These are phyloP conservation scores for Albifimbria verrucaria DNA, from an alignment of 2,329 filamentous ascomycete genomes.

Conservation along the genomic window DNA sequence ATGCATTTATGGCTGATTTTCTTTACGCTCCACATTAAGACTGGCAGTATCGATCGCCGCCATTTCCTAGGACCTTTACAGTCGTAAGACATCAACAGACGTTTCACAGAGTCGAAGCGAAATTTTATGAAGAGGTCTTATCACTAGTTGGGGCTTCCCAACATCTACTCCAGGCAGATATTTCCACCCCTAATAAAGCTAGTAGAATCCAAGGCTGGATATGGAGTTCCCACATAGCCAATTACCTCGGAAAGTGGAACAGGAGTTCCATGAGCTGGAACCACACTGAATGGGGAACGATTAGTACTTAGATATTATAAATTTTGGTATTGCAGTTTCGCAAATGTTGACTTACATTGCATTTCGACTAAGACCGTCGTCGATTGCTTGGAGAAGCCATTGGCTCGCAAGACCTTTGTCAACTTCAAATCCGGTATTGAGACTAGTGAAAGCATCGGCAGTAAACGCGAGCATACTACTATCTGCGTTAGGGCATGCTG, in stretches of 20 bases:
- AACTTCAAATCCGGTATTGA: background rate
- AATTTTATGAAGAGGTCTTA: background rate
- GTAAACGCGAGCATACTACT: slow-evolving; percentile 1
- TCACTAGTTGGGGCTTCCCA: background rate
- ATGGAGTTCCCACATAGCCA: background rate
- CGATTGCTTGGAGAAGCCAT: slow-evolving; percentile 1
- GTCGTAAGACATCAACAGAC: too few relatives aligned
- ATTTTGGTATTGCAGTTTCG: background rate
- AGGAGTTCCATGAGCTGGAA: slow-evolving; percentile 1
- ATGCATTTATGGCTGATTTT: too few relatives aligned
- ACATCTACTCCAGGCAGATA: slow-evolving; percentile 1
- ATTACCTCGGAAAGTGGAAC: background rate
- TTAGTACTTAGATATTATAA: background rate
- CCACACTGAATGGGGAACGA: background rate
- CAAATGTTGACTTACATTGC: slow-evolving; percentile 5
- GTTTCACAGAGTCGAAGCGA: background rate
- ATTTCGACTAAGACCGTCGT: slow-evolving; percentile 1
- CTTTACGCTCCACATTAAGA: too few relatives aligned
- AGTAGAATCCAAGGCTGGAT: background rate
- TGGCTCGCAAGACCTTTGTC: background rate
- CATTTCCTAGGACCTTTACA: too few relatives aligned
- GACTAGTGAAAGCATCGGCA: background rate
- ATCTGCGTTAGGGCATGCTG: background rate
- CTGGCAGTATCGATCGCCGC: too few relatives aligned
- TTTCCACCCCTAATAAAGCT: slow-evolving; percentile 1